phyloP scores from a whole-genome alignment of 257 asterid species.

The Penstemon barbatus region DNA sequence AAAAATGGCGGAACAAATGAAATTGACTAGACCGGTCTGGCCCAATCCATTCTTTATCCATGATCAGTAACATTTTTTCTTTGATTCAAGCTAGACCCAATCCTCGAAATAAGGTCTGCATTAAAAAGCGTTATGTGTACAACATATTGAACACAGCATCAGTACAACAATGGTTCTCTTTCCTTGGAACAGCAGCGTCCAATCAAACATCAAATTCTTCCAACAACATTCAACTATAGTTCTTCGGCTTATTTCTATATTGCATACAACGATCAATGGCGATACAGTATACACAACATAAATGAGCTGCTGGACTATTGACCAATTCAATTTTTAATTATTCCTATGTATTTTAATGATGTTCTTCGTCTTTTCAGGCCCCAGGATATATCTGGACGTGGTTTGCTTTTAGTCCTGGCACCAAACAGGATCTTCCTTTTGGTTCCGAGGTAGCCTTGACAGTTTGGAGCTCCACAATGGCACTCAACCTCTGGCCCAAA shows the following conservation, averaged over 20 bases:
- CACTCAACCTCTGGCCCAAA: slow-evolving; percentile 87
- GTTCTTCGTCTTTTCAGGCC: slow-evolving; percentile 75
- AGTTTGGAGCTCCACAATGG: slow-evolving; percentile 76
- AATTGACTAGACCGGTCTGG: too few species aligned
- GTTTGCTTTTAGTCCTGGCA: slow-evolving; percentile 28
- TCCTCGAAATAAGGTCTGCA: too few species aligned
- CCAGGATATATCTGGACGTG: slow-evolving; percentile 47
- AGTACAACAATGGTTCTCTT: background rate
- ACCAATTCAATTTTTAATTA: slow-evolving; percentile 25
- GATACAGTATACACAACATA: slow-evolving; percentile 29
- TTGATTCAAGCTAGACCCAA: too few species aligned
- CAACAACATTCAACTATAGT: slow-evolving; percentile 26
- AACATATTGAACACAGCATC: too few species aligned
- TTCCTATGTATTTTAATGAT: slow-evolving; percentile 37
- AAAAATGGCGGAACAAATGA: too few species aligned
- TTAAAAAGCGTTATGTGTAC: too few species aligned
- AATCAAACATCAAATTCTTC: slow-evolving; percentile 3
- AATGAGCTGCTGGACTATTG: slow-evolving; percentile 11
- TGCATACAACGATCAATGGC: slow-evolving; percentile 11
- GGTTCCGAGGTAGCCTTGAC: slow-evolving; percentile 78
- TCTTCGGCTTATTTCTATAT: slow-evolving; percentile 23
- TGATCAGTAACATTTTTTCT: too few species aligned
- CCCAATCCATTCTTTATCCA: too few species aligned
- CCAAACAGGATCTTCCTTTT: slow-evolving; percentile 49
- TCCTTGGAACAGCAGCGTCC: too few species aligned